Percentiles rank a stretch among this genome's conserved stretches.
Conservation (phyloP, 2,329 filamentous ascomycete genomes). For the Boeremia exigua region DNA sequence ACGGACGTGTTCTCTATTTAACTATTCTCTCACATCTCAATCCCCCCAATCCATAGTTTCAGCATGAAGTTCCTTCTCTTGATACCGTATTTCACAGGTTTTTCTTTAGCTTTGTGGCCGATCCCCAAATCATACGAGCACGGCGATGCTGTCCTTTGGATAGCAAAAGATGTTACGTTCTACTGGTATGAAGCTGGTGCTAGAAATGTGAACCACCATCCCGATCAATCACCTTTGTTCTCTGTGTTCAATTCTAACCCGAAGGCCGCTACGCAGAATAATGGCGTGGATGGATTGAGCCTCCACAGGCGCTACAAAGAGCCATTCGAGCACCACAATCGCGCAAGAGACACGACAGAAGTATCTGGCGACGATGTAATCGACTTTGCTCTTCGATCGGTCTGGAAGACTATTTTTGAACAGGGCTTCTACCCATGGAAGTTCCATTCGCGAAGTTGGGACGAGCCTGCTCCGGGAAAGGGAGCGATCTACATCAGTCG, state of each 20-base stretch:
- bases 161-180: constrained; percentile 47
- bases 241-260: constrained; percentile 30
- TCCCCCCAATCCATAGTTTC: background rate
- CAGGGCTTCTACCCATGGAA: constrained; percentile 80
- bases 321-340: constrained; percentile 7
- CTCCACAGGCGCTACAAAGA: constrained; percentile 17
- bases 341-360: background rate
- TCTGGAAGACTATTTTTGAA: constrained; percentile 68
- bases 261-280: constrained; percentile 15
- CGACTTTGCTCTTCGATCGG: constrained; percentile 57
- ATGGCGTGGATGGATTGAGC: constrained; percentile 10
- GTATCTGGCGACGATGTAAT: constrained; percentile 59
- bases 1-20: background rate
- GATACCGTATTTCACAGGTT: constrained; percentile 26
- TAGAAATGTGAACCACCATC: constrained; percentile 35
- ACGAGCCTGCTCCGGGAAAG: constrained; percentile 63
- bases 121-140: constrained; percentile 46
- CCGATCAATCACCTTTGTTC: constrained; percentile 20
- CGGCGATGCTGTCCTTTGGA: constrained; percentile 50
- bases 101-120: constrained; percentile 53
- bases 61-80: constrained; percentile 33
- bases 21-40: background rate
- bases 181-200: constrained; percentile 43
- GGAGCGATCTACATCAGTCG: constrained; percentile 60
- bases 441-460: constrained; percentile 67